These are phyloP conservation scores for Pichia thaimueangensis DNA, from an alignment of 805 yeast species.

Conservation along the genomic window DNA sequence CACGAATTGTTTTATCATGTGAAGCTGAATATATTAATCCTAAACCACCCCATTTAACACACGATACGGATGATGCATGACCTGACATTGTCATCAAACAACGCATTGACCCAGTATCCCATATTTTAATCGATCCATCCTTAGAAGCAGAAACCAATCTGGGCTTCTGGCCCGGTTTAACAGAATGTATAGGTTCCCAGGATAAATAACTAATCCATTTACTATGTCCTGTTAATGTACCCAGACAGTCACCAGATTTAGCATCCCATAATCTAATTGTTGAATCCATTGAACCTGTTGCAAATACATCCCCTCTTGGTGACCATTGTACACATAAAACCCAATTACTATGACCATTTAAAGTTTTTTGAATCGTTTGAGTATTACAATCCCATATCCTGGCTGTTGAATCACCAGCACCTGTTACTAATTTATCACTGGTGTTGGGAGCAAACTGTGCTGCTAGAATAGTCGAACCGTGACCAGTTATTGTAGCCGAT, in stretches of 20 bases:
- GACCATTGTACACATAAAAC: conserved; percentile 88
- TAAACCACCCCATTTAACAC: conserved; percentile 96
- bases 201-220: conserved; percentile 86
- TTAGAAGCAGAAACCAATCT: conserved; percentile 83
- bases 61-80: conserved; percentile 81
- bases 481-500: conserved; percentile 90
- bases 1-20: conserved; percentile 91
- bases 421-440: conserved; percentile 80
- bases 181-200: conserved; percentile 93
- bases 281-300: conserved; percentile 94
- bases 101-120: conserved; percentile 75
- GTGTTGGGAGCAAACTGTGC: conserved; percentile 91
- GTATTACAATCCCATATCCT: conserved; percentile 96
- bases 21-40: conserved; percentile 82
- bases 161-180: conserved; percentile 56
- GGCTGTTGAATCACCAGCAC: conserved; percentile 95
- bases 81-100: conserved; percentile 73
- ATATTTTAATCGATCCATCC: conserved; percentile 81
- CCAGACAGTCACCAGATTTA: conserved; percentile 58
- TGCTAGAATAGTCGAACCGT: conserved; percentile 87
- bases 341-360: conserved; percentile 88
- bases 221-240: conserved; percentile 69
- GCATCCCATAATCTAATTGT: conserved; percentile 87
- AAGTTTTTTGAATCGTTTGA: conserved; percentile 77
- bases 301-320: conserved; percentile 84